These are phyloP conservation scores for Solanum chilense DNA, from an alignment of 257 asterid genomes.

Conservation along the genomic window DNA sequence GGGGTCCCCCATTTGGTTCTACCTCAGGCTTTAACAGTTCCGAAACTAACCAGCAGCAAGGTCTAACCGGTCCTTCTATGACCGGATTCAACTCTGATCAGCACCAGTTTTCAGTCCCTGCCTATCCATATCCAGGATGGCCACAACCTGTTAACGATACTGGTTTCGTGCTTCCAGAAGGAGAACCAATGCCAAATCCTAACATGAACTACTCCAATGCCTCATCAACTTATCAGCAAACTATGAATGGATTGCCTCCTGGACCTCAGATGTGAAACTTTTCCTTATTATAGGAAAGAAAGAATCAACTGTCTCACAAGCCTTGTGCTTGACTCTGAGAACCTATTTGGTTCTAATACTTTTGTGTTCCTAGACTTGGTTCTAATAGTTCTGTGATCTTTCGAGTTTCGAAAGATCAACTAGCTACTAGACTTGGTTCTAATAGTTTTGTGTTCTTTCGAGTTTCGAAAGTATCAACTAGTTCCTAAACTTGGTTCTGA, in stretches of 20 bases:
- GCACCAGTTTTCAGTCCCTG: constrained; percentile 22
- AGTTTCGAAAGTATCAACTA: too few species aligned
- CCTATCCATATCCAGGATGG: constrained; percentile 29
- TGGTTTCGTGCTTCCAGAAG: constrained; percentile 39
- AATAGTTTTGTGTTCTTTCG: too few species aligned
- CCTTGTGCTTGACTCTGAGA: background rate
- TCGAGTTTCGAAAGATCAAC: too few species aligned
- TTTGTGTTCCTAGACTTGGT: too few species aligned
- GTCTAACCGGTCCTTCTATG: constrained; percentile 17
- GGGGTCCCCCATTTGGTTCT: constrained; percentile 25
- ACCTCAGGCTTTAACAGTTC: constrained; percentile 22
- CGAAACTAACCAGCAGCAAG: constrained; percentile 41
- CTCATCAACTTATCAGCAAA: constrained; percentile 45
- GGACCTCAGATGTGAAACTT: constrained; percentile 53
- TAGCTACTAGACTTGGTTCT: too few species aligned
- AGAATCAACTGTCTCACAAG: background rate
- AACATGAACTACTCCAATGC: constrained; percentile 28
- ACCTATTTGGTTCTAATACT: background rate
- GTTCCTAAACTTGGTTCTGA: background rate
- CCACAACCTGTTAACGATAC: constrained; percentile 10
- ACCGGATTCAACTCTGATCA: constrained; percentile 27
- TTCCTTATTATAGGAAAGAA: background rate
- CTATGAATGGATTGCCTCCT: constrained; percentile 46
- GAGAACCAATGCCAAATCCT: constrained; percentile 34
- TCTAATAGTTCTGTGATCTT: too few species aligned